These are phyloP conservation scores for Myxozyma mucilagina DNA, from an alignment of 805 yeast species.

Conservation along the genomic window DNA sequence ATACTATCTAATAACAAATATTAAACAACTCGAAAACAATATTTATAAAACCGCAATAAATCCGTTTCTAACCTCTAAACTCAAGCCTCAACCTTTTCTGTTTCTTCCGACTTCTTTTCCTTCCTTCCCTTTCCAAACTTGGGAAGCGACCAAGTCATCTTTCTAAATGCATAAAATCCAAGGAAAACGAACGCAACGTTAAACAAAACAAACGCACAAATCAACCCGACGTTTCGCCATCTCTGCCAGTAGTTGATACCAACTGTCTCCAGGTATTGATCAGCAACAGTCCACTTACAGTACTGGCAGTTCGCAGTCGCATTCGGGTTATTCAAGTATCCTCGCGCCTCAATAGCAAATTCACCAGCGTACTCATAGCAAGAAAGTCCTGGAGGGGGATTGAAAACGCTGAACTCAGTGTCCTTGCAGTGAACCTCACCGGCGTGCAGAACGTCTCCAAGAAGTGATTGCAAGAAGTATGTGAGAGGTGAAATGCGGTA, in stretches of 20 bases:
- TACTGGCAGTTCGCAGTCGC: conserved; percentile 36
- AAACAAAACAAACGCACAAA: conserved; percentile 48
- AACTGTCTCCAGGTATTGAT: conserved; percentile 38
- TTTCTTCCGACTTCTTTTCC: not conserved
- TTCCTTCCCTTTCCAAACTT: conserved; percentile 11
- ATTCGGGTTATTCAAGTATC: conserved; percentile 35
- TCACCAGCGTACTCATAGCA: conserved; percentile 57
- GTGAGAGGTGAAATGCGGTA: conserved; percentile 71
- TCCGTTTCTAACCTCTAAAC: not conserved
- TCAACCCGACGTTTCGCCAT: conserved; percentile 68
- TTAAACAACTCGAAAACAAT: not conserved
- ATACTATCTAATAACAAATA: not conserved
- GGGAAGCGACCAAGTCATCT: conserved; percentile 15
- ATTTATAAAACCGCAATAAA: not conserved
- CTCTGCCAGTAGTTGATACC: conserved; percentile 49
- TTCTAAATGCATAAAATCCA: conserved; percentile 22
- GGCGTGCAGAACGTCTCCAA: conserved; percentile 52
- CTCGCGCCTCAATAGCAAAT: conserved; percentile 44
- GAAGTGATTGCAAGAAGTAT: conserved; percentile 62
- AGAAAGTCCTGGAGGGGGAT: conserved; percentile 61
- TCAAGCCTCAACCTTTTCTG: not conserved
- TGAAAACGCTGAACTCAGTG: conserved; percentile 51
- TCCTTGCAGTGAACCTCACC: conserved; percentile 52
- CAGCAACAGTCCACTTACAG: conserved; percentile 26
- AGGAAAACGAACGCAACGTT: conserved; percentile 37